Evolutionary conservation across 2,329 filamentous ascomycete species (phyloP), one percentile per base, ranked within the genome.

Genomic region (Nakataea oryzae): DNA sequence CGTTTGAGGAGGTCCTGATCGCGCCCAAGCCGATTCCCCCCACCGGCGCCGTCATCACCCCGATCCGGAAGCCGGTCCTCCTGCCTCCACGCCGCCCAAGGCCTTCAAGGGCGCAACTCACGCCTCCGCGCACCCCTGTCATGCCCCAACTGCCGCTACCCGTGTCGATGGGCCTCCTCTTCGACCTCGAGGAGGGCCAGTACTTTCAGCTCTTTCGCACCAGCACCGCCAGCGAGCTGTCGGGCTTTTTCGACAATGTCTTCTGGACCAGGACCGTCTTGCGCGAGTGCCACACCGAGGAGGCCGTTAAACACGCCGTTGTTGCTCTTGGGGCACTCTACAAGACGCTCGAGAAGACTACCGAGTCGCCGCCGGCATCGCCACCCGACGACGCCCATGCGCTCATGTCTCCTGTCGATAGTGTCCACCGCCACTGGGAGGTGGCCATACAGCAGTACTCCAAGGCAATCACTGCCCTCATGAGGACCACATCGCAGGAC

Each of bases 321-420:
- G 79, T 88, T 28, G 86, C 86, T 7, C 74, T 89, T 9, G 86
- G 85, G 21, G 85, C 85, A 3, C 73, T 89, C 54, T 88, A 89
- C 71, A 87, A 87, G 71, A 87, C 85, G 0, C 72, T 87, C 8
- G 85, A 88, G 63, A 81, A 83, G 69, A 78, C 79, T 6, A 78
- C 77, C 27, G 81, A 81, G 65, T 79, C 80, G 2, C 76, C 79
- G 2, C 79, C 79, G 2, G 71, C 74, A 8, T 81, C 81, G 4
- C 70, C 76, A 34, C 66, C 67, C 27, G 34, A 59, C 24, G 58
- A 27, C 47, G 58, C 58, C 58, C 32, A 59, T 50, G 12, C 30
- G 3, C 6, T 50, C 8, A 21, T 21, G 41, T 50, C 41, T n/a
- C 41, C 41, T 50, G 41, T n/a, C 9, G 64, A 64, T 41, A 27